phyloP scores from a whole-genome alignment of 495 filamentous ascomycete genomes.

The Lasiosphaeris hirsuta region DNA sequence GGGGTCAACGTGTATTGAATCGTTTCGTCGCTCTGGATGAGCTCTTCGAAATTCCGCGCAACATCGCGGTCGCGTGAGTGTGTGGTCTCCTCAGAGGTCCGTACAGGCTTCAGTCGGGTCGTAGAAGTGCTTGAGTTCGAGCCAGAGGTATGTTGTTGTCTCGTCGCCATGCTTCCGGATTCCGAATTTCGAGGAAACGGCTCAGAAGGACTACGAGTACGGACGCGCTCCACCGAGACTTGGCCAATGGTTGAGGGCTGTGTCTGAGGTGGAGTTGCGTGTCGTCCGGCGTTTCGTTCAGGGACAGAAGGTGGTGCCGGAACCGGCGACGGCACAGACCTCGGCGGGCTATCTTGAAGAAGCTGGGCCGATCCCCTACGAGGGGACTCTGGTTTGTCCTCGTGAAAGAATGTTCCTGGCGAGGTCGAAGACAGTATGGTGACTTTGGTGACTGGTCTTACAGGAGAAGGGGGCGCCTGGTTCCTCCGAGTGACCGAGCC shows the following conservation, averaged over 20 bases:
- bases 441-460: slow-evolving; percentile 32
- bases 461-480: slow-evolving; percentile 17
- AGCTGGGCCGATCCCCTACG: slow-evolving; percentile 20
- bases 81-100: slow-evolving; percentile 51
- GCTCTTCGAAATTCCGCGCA: slow-evolving; percentile 67
- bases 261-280: slow-evolving; percentile 18
- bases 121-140: slow-evolving; percentile 41
- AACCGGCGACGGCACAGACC: slow-evolving; percentile 3
- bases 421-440: slow-evolving; percentile 30
- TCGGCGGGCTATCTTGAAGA: slow-evolving; percentile 1
- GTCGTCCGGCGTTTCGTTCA: slow-evolving; percentile 38
- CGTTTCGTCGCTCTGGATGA: slow-evolving; percentile 87
- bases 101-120: slow-evolving; percentile 43
- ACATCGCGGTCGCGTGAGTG: slow-evolving; percentile 36
- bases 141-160: slow-evolving; percentile 32
- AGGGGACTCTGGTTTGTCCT: slow-evolving; percentile 25
- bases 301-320: slow-evolving; percentile 32
- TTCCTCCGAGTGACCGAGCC: slow-evolving; percentile 12
- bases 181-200: slow-evolving; percentile 15
- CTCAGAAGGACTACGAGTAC: slow-evolving; percentile 20
- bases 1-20: slow-evolving; percentile 93
- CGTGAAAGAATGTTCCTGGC: slow-evolving; percentile 22
- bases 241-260: slow-evolving; percentile 32
- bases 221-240: slow-evolving; percentile 30
- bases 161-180: slow-evolving; percentile 8